These are phyloP conservation scores for Scenedesmus sp. DNA, from an alignment of 163 green algal genomes.

Conservation along the genomic window DNA sequence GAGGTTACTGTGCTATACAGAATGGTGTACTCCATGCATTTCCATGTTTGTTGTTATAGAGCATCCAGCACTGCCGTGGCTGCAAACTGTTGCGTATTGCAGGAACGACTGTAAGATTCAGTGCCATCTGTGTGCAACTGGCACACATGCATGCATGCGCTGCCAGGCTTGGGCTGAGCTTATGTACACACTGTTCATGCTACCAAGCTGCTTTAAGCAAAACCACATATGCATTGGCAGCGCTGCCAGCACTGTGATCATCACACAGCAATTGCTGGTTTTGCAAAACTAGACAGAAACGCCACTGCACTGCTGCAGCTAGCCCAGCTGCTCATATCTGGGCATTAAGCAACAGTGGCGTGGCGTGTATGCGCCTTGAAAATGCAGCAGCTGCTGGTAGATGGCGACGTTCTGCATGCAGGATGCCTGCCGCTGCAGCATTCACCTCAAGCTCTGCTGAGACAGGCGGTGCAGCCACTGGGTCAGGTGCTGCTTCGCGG, in stretches of 20 bases:
- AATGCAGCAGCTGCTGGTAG: not conserved
- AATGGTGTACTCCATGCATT: not conserved
- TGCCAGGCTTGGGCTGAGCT: not conserved
- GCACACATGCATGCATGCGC: not conserved
- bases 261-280: not conserved
- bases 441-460: conserved; percentile 1
- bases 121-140: too few relatives aligned
- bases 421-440: not conserved
- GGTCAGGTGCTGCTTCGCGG: not conserved
- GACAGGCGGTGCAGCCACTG: not conserved
- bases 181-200: not conserved
- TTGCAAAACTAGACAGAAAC: too few relatives aligned
- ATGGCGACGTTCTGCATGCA: too few relatives aligned
- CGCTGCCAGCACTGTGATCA: not conserved
- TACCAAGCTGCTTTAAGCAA: not conserved
- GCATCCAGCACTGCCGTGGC: not conserved
- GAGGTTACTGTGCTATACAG: not conserved
- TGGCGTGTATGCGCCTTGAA: too few relatives aligned
- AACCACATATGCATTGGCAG: not conserved
- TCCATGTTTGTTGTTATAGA: too few relatives aligned
- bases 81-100: not conserved
- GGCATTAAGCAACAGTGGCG: too few relatives aligned
- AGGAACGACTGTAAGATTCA: not conserved
- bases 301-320: too few relatives aligned
- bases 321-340: too few relatives aligned